Evolutionary conservation across 371 early-diverging fungal genomes (phyloP).

Genomic region (Dichotomocladium elegans): DNA sequence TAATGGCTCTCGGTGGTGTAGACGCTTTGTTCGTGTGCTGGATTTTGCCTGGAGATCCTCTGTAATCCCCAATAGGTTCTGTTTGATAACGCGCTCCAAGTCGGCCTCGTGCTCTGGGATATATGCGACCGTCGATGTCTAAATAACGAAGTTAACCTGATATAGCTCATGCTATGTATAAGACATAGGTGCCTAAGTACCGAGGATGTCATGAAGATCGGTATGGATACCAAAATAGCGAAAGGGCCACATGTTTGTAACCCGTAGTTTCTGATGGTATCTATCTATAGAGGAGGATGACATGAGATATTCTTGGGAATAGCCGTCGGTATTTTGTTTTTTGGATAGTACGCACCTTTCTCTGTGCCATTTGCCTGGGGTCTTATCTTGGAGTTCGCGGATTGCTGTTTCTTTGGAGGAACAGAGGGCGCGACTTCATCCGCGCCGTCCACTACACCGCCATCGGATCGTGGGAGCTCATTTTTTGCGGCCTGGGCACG

Average conservation of each 20-base stretch:
- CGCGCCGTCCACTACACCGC: too few species aligned
- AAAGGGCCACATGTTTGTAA: slow-evolving; percentile 78
- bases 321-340: too few species aligned
- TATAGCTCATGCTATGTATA: too few species aligned
- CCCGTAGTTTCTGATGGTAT: slow-evolving; percentile 6
- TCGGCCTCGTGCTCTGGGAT: slow-evolving; percentile 75
- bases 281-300: neutral
- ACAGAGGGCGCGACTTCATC: too few species aligned
- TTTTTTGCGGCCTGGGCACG: neutral
- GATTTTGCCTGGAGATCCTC: neutral
- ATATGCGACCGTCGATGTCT: slow-evolving; percentile 73
- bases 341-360: too few species aligned
- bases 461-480: too few species aligned
- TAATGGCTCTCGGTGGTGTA: neutral
- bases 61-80: neutral
- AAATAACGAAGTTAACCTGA: too few species aligned
- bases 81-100: slow-evolving; percentile 68
- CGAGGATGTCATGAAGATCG: slow-evolving; percentile 60
- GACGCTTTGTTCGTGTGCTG: neutral
- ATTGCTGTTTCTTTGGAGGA: too few species aligned
- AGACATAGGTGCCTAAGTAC: too few species aligned
- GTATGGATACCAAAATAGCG: slow-evolving; percentile 80
- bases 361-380: too few species aligned
- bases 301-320: too few species aligned
- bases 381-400: too few species aligned